Percentiles rank a stretch among this genome's conserved stretches.
These are phyloP conservation scores for Paraphaeosphaeria sporulosa DNA, from an alignment of 2,329 filamentous ascomycete species.

Conservation along the genomic window DNA sequence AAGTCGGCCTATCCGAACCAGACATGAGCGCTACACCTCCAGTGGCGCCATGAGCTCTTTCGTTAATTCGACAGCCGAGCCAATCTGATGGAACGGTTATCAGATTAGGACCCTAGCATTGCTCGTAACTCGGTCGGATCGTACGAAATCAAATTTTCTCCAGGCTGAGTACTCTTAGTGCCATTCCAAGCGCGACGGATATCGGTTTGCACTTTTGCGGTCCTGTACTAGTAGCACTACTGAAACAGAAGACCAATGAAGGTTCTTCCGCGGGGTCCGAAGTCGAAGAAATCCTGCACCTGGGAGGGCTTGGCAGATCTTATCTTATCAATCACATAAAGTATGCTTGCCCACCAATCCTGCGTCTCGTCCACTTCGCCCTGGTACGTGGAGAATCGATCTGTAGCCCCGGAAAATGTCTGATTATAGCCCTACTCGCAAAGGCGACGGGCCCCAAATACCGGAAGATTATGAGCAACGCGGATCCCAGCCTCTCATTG, in stretches of 20 bases:
- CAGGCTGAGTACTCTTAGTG: not conserved
- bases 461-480: conserved; percentile 5
- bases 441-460: not conserved
- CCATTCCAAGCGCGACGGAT: not conserved
- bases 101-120: not conserved
- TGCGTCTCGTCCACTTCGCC: not conserved
- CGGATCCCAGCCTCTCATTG: conserved; percentile 26
- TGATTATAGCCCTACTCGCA: conserved; percentile 18
- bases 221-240: not conserved
- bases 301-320: conserved; percentile 13
- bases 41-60: conserved; percentile 1
- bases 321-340: conserved; percentile 20
- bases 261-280: conserved; percentile 1
- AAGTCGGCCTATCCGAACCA: not conserved
- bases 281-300: not conserved
- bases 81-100: not conserved
- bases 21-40: not conserved
- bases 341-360: not conserved
- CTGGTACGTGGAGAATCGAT: not conserved
- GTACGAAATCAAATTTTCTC: not conserved
- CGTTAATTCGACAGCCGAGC: not conserved
- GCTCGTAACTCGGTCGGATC: not conserved
- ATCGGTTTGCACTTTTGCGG: not conserved
- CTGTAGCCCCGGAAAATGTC: conserved; percentile 15
- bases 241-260: not conserved